Evolutionary conservation across 2,329 filamentous ascomycete genomes (phyloP), one percentile per base, ranked within the genome.

Genomic region (Teratosphaeria nubilosa): DNA sequence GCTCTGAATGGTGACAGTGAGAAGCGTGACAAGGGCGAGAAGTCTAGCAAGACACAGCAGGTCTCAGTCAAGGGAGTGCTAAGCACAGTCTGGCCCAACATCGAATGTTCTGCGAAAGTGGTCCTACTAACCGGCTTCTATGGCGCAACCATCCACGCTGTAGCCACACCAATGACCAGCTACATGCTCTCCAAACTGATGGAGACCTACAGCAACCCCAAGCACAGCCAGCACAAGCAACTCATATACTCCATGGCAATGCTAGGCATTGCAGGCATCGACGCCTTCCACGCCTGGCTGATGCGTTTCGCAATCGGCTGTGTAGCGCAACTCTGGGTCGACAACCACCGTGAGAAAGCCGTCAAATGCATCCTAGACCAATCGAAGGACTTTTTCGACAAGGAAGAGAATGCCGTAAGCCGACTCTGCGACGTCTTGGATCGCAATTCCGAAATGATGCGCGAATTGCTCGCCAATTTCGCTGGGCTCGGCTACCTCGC

Each of bases 401-500:
- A 80, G 54, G 78, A 86, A 1, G 77, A 78, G 34, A 88, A 94
- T 70, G 82, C 80, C 0, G 76, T 86, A 0, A 77, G 78, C 0
- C 78, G 79, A 1, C 78, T 97, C 50, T 84, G 80, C 0, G 85
- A 89, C 60, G 86, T 82, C 51, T 79, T 97, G 0, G 90, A 95
- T 66, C 82, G 87, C 16, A 88, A 90, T 65, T 88, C 87, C 0
- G 91, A 97, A 69, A 90, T 96, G 69, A 91, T 94, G 82, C 82
- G 88, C 9, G 91, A 89, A 64, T 76, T 97, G 0, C 79, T 95
- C 0, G 87, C 88, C 1, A 82, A 87, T 1, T 95, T 96, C 67
- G 79, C 86, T 0, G 86, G 87, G 1, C 83, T 87, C 56, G 72
- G 87, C 0, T 77, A 91, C 14, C 82, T 86, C 10, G 85, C 88